Conservation (phyloP, 306 rosid genomes). For the Geum urbanum region DNA sequence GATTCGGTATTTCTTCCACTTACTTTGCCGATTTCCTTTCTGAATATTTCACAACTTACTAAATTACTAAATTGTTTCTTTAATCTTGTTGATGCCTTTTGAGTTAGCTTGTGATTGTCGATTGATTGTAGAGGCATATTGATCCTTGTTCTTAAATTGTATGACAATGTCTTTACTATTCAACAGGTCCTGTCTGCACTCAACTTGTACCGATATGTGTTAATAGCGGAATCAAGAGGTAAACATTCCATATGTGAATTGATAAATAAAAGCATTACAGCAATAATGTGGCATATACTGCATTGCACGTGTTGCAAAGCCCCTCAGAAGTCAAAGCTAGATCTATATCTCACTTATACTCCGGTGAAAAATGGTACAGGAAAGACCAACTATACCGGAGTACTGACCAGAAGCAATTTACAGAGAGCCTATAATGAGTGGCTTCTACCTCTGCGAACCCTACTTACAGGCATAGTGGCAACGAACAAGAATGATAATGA, state of each 20-base stretch:
- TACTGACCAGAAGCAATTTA: constrained; percentile 35
- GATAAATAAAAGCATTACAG: not conserved
- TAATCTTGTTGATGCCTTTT: not conserved
- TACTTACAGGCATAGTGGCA: constrained; percentile 34
- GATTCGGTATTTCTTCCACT: constrained; percentile 60
- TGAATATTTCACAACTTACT: constrained; percentile 10
- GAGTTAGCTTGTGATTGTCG: not conserved
- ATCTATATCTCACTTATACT: not conserved
- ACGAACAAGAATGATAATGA: constrained; percentile 32
- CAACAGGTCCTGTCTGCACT: constrained; percentile 79
- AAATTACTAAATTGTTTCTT: not conserved
- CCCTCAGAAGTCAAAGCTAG: not conserved
- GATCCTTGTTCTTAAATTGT: not conserved
- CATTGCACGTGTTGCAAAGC: not conserved
- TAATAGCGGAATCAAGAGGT: constrained; percentile 83
- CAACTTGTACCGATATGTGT: constrained; percentile 71
- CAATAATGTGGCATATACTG: not conserved
- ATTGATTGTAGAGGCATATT: not conserved
- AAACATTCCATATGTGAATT: not conserved
- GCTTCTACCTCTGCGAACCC: constrained; percentile 49
- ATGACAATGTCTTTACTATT: not conserved
- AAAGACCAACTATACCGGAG: constrained; percentile 57
- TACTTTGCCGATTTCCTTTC: constrained; percentile 11
- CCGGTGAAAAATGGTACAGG: constrained; percentile 41
- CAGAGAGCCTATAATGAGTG: constrained; percentile 41